Evolutionary conservation across 306 rosid species (phyloP).

Genomic region (Clitoria ternatea): DNA sequence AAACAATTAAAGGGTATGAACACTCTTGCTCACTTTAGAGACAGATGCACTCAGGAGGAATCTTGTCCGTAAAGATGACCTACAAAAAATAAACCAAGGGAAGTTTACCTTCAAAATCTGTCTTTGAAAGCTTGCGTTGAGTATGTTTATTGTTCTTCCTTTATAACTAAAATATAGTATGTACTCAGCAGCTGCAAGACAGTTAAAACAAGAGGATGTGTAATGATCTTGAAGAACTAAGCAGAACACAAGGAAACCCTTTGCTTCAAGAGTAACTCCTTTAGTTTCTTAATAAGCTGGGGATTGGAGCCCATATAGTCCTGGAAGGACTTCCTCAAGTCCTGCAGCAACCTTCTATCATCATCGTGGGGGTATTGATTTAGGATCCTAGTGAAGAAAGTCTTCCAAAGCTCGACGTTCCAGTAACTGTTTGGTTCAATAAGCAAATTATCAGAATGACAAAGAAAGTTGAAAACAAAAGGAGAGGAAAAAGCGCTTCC

Average conservation of each 20-base stretch:
- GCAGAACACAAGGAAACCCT: slow-evolving; percentile 73
- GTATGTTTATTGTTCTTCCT: not conserved
- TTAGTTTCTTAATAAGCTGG: slow-evolving; percentile 57
- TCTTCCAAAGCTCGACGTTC: slow-evolving; percentile 88
- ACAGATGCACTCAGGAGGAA: no score
- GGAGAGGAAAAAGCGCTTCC: not conserved
- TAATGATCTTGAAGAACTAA: slow-evolving; percentile 31
- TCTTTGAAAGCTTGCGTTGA: not conserved
- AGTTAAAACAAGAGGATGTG: not conserved
- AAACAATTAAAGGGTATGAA: not conserved
- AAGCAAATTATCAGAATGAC: slow-evolving; percentile 25
- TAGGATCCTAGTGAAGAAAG: slow-evolving; percentile 72
- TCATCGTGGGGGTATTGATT: slow-evolving; percentile 48
- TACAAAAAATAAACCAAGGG: not conserved
- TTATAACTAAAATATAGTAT: not conserved
- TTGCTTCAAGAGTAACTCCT: slow-evolving; percentile 77
- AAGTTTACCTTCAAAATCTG: slow-evolving; percentile 14
- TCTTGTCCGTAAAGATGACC: no score
- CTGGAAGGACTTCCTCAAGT: slow-evolving; percentile 73
- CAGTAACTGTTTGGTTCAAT: slow-evolving; percentile 61
- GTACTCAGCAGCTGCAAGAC: slow-evolving; percentile 17
- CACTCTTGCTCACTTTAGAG: not conserved
- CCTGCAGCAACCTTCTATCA: slow-evolving; percentile 47
- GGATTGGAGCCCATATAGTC: slow-evolving; percentile 70
- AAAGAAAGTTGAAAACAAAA: slow-evolving; percentile 9